Conservation (phyloP, 225 moss, liverwort and hornwort species). For the Thuidium tamariscinum region DNA sequence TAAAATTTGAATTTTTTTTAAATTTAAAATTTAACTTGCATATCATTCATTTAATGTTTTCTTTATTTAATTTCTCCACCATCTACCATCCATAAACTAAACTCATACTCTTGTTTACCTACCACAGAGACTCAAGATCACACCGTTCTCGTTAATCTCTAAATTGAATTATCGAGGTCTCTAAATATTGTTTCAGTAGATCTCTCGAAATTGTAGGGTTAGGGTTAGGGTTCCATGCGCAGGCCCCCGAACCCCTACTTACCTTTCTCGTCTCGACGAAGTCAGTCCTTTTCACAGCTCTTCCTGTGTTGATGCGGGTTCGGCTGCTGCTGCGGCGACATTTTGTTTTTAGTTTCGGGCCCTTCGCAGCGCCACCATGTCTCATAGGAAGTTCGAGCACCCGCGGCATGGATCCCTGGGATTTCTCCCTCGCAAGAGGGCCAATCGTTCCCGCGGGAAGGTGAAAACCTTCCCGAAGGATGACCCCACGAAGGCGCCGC, state of each 20-base stretch:
- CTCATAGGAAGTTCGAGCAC: slow-evolving; percentile 77
- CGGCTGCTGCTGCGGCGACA: neutral
- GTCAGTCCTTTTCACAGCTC: fast-evolving
- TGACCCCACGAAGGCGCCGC: slow-evolving; percentile 36
- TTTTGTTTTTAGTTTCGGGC: neutral
- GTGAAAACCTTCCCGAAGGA: slow-evolving; percentile 79
- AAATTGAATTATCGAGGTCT: too few relatives aligned
- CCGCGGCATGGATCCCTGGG: slow-evolving; percentile 80
- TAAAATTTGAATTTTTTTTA: too few relatives aligned
- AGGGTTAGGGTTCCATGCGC: neutral
- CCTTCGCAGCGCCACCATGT: slow-evolving; percentile 22
- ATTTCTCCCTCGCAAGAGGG: slow-evolving; percentile 69
- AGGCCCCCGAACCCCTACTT: neutral
- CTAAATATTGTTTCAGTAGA: neutral
- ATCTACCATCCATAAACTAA: too few relatives aligned
- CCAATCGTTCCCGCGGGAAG: slow-evolving; percentile 43
- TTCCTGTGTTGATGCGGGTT: neutral
- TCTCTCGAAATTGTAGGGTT: neutral
- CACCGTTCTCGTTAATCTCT: too few relatives aligned
- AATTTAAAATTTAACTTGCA: too few relatives aligned
- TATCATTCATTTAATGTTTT: too few relatives aligned
- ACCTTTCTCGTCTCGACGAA: fast-evolving
- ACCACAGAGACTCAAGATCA: too few relatives aligned
- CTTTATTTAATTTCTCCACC: too few relatives aligned
- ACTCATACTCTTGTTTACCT: too few relatives aligned